These are phyloP conservation scores for Brassica rapa DNA, from an alignment of 345 rosid genomes.

Conservation along the genomic window DNA sequence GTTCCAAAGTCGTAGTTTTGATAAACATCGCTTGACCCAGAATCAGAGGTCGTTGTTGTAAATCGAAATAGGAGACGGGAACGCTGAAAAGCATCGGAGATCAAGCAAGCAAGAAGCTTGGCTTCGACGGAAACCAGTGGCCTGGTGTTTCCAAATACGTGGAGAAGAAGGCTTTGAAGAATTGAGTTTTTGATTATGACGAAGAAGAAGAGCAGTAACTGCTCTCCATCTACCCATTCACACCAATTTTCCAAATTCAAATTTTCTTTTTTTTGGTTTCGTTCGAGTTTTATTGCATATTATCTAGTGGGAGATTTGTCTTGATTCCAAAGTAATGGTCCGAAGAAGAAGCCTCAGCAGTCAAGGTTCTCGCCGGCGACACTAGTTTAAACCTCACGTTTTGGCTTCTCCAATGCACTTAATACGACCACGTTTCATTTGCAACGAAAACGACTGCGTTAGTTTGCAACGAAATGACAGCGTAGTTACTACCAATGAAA, in stretches of 20 bases:
- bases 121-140: neutral
- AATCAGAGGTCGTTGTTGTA: slow-evolving; percentile 50
- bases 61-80: slow-evolving; percentile 60
- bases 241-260: neutral
- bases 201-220: slow-evolving; percentile 48
- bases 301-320: neutral
- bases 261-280: neutral
- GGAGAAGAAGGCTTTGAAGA: slow-evolving; percentile 16
- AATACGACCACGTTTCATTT: neutral
- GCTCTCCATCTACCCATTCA: slow-evolving; percentile 83
- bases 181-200: slow-evolving; percentile 36
- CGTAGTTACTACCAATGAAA: neutral
- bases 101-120: slow-evolving; percentile 7
- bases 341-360: neutral
- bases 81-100: slow-evolving; percentile 55
- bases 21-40: slow-evolving; percentile 49
- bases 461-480: neutral
- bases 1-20: slow-evolving; percentile 42
- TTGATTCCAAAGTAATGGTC: slow-evolving; percentile 1
- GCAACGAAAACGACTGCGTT: neutral
- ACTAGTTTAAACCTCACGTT: neutral
- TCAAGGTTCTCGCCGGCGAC: slow-evolving; percentile 15
- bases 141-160: slow-evolving; percentile 11
- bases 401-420: neutral
- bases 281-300: neutral